Conservation (phyloP, 2,329 filamentous ascomycete genomes). For the Neopestalotiopsis sp. region DNA sequence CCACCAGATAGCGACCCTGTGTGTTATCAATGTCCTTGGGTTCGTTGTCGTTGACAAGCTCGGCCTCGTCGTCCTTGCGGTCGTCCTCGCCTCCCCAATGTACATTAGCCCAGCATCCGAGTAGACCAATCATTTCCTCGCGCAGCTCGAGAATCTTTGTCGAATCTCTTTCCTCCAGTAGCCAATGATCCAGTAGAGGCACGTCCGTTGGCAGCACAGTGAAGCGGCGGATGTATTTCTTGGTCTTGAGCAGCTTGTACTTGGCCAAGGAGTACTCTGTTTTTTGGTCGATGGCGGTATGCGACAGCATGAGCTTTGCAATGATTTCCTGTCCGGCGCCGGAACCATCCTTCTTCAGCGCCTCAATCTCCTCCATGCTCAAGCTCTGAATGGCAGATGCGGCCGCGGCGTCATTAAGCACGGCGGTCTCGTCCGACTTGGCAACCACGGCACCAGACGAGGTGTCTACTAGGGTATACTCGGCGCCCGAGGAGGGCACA, state of each 20-base stretch:
- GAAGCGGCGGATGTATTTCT: conserved; percentile 91
- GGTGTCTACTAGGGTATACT: conserved; percentile 52
- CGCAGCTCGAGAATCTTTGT: conserved; percentile 83
- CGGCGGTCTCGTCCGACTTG: conserved; percentile 59
- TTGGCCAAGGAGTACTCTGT: conserved; percentile 93
- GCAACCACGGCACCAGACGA: conserved; percentile 56
- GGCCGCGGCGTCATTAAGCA: conserved; percentile 63
- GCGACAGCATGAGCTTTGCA: conserved; percentile 88
- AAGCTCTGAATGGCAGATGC: conserved; percentile 71
- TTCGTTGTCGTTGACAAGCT: conserved; percentile 29
- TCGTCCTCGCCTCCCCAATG: conserved; percentile 66
- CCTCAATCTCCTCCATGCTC: conserved; percentile 76
- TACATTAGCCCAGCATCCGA: conserved; percentile 90
- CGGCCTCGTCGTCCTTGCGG: conserved; percentile 27
- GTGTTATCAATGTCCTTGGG: conserved; percentile 37
- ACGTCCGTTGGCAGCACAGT: conserved; percentile 85
- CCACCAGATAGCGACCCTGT: conserved; percentile 74
- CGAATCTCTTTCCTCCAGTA: conserved; percentile 81
- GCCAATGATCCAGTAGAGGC: conserved; percentile 74
- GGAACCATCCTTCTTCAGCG: conserved; percentile 73
- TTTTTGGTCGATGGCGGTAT: conserved; percentile 91
- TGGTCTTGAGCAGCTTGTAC: conserved; percentile 92
- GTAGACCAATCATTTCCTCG: conserved; percentile 80
- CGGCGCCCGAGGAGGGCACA: conserved; percentile 50
- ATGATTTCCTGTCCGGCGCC: conserved; percentile 89